phyloP scores from a whole-genome alignment of 1,284 basidiomycete genomes.

The Cutaneotrichosporon sp. region DNA sequence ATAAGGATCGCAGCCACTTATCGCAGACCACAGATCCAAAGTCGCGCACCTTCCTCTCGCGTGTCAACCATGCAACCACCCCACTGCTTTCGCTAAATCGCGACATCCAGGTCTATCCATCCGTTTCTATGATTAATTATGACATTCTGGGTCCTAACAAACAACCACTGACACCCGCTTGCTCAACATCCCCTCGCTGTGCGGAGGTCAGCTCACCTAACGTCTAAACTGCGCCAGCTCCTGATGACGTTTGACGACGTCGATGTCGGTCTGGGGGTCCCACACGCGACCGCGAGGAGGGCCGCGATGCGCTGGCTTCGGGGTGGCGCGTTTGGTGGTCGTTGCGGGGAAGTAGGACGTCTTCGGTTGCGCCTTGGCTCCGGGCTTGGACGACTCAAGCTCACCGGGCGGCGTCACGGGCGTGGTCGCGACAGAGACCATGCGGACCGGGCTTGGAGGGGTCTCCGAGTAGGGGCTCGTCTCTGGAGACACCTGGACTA shows the following conservation, averaged over 20 bases:
- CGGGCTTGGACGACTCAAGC: neutral
- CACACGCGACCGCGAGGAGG: conserved; percentile 28
- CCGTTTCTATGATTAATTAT: neutral
- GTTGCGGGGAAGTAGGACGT: neutral
- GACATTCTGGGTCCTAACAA: neutral
- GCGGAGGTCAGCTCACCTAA: too few relatives aligned
- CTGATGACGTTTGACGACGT: conserved; percentile 66
- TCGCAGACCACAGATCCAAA: too few relatives aligned
- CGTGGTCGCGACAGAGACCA: neutral
- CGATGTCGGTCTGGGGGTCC: conserved; percentile 44
- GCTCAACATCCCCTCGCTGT: too few relatives aligned
- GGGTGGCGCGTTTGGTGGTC: neutral
- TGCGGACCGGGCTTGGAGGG: neutral
- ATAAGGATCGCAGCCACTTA: too few relatives aligned
- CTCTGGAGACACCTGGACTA: conserved; percentile 34
- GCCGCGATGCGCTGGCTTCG: neutral
- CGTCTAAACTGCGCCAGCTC: conserved; percentile 66
- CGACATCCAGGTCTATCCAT: neutral
- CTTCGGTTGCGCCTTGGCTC: too few relatives aligned
- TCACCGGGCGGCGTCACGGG: neutral
- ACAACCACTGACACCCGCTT: neutral
- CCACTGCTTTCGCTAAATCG: too few relatives aligned
- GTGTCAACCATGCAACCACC: too few relatives aligned
- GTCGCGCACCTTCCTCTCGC: too few relatives aligned
- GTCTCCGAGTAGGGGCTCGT: neutral